Evolutionary conservation across 202 grass and related monocot genomes (phyloP), one percentile per base, ranked within the genome.

Genomic region (Setaria viridis): DNA sequence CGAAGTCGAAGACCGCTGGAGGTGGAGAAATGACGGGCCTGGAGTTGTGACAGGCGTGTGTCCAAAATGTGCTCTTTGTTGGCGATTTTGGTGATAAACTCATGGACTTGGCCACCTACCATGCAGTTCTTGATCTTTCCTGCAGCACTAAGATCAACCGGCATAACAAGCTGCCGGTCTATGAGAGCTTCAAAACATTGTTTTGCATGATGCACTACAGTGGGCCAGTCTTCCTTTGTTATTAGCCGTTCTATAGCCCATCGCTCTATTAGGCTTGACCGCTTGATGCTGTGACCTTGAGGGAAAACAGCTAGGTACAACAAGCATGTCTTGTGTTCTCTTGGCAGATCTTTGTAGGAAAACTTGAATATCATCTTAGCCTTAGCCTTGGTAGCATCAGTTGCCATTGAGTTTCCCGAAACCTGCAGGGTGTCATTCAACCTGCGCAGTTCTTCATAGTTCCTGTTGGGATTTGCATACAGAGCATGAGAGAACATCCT

Each of bases 101-200:
- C 39, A 19, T 46, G 70, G 16, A 68, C 17, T 13, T 5, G 19
- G 19, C 65, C 25, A 20, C 21, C 47, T 60, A 76, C 29, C 0
- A 20, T 3, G 3, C 78, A 87, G 32, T 50, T 82, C 49, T 82
- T 87, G 1, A 67, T 29, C 11, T 81, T 29, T 19, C 85, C 85
- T 50, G 78, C 2, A 1, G 7, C 3, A 15, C 30, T 9, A 67
- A 60, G 41, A 25, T 67, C 49, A 12, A 0, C 0, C 7, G 78
- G 78, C 7, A 15, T 10, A 30, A 87, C 2, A 59, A 87, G 32
- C 15, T 62, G 9, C 20, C 63, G 13, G 6, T 49, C 14, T 11
- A 87, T 4, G 20, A 87, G 85, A 0, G 1, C 0, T 0, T 77
- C 79, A 62, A 87, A 77, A 70, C 79, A 87, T 41, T 0, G 71